A percentile compares a stretch with the other conserved stretches of the same genome.
These are phyloP conservation scores for Letharia columbiana DNA, from an alignment of 495 filamentous ascomycete species.

Conservation along the genomic window DNA sequence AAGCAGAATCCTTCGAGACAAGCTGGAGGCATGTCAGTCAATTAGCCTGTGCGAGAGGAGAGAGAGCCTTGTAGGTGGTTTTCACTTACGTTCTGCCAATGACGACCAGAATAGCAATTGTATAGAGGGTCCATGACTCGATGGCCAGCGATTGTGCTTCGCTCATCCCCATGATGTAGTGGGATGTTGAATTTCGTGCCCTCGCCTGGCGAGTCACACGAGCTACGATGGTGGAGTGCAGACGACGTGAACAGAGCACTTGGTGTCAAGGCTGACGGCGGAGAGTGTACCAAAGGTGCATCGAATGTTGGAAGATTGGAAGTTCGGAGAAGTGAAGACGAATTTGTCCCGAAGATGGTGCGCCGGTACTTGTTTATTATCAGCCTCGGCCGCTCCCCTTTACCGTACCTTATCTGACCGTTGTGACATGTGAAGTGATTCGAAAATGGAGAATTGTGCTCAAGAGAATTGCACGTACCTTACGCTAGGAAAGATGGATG, in stretches of 20 bases:
- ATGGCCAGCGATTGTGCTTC: conserved; percentile 18
- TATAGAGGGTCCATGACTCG: conserved; percentile 25
- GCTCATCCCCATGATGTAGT: conserved; percentile 4
- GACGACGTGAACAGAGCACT: background rate
- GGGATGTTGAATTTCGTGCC: background rate
- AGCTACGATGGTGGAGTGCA: background rate
- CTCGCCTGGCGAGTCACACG: background rate
- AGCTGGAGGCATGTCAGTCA: conserved; percentile 13
- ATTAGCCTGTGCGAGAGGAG: background rate
- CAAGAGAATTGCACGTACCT: conserved; percentile 5
- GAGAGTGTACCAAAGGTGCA: background rate
- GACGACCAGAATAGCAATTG: conserved; percentile 12
- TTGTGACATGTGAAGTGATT: background rate
- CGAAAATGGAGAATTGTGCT: background rate
- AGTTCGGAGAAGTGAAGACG: background rate
- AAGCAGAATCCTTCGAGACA: conserved; percentile 36
- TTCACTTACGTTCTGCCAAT: conserved; percentile 19
- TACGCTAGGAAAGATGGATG: background rate
- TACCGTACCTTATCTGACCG: conserved; percentile 3
- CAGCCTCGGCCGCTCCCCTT: background rate
- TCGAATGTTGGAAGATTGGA: background rate
- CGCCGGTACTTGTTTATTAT: background rate
- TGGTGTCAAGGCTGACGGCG: background rate
- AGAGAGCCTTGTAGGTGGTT: background rate
- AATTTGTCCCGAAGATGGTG: background rate